Conservation (phyloP, 176 grass and related monocot species). For the maize (Zea mays) region Zm-B73-REFERENCE-NAM-5.0 NC_050103.1:177130001-177130500, state of each 20-base stretch:
- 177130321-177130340: constrained; percentile 13
- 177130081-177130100: constrained; percentile 57
- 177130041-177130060: constrained; percentile 65
- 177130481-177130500: neutral
- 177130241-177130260: constrained; percentile 37
- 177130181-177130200: neutral
- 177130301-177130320: neutral
- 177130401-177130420: constrained; percentile 5
- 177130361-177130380: neutral
- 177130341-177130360: constrained; percentile 15
- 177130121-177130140: neutral
- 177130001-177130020: constrained; percentile 62
- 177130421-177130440: neutral
- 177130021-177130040: constrained; percentile 65
- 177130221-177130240: neutral
- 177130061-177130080: constrained; percentile 72
- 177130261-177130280: constrained; percentile 21
- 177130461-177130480: neutral
- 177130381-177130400: neutral
- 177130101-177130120: constrained; percentile 32
- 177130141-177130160: neutral
- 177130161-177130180: neutral
- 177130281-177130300: constrained; percentile 6
- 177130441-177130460: neutral
- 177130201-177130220: neutral